phyloP scores from a whole-genome alignment of 805 yeast species.

The Wickerhamiella lipophila region DNA sequence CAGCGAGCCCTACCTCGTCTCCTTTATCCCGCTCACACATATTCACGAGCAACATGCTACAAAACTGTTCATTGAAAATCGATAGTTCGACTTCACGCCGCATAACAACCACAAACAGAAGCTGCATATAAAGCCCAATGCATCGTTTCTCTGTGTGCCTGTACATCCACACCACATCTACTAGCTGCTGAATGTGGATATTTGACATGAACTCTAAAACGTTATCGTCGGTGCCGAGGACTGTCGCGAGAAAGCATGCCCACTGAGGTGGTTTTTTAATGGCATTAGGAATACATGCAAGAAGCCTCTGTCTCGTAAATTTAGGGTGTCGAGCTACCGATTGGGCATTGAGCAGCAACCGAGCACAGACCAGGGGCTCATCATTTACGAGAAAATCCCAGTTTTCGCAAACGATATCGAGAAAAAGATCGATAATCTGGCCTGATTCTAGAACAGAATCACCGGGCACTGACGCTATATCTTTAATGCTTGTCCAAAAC shows the following conservation, averaged over 20 bases:
- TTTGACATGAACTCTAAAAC: not conserved
- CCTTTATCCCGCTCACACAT: not conserved
- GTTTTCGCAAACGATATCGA: slow-evolving; percentile 12
- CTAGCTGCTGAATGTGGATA: slow-evolving; percentile 23
- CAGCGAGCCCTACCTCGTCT: slow-evolving; percentile 28
- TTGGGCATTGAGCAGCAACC: slow-evolving; percentile 8
- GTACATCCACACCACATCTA: slow-evolving; percentile 33
- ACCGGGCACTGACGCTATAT: not conserved
- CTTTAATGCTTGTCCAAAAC: slow-evolving; percentile 13
- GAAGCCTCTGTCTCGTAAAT: slow-evolving; percentile 10
- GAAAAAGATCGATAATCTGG: slow-evolving; percentile 12
- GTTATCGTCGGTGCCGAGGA: slow-evolving; percentile 4
- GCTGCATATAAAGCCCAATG: slow-evolving; percentile 37
- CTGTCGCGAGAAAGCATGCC: slow-evolving; percentile 5
- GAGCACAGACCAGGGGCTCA: slow-evolving; percentile 7
- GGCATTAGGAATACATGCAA: not conserved
- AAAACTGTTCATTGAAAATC: slow-evolving; percentile 33
- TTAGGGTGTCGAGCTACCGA: slow-evolving; percentile 1
- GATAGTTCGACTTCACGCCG: not conserved
- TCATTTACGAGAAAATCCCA: slow-evolving; percentile 2
- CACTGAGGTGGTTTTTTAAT: not conserved
- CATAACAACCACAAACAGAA: slow-evolving; percentile 30
- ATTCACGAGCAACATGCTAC: not conserved
- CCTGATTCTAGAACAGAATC: slow-evolving; percentile 6
- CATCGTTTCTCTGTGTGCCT: slow-evolving; percentile 30